Percentiles rank a stretch among this genome's conserved stretches.
These are phyloP conservation scores for Fusarium sp. DNA, from an alignment of 2,329 filamentous ascomycete species.

Conservation along the genomic window DNA sequence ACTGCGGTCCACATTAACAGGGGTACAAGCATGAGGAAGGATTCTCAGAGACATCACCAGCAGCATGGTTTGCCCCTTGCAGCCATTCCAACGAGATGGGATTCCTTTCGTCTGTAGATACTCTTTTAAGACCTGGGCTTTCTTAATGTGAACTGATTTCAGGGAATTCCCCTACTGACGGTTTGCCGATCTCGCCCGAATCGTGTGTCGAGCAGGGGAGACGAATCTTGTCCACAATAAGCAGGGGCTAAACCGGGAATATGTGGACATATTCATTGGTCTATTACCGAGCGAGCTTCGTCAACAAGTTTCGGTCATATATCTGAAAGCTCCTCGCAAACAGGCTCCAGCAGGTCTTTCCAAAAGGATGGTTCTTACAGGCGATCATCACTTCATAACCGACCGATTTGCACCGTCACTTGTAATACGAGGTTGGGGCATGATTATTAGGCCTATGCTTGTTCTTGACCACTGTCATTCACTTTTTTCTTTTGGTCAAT, in stretches of 20 bases:
- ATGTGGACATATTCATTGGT: not conserved
- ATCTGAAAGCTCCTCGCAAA: not conserved
- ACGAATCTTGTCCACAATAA: not conserved
- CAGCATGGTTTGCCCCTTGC: not conserved
- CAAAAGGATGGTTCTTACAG: not conserved
- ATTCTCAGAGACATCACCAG: not conserved
- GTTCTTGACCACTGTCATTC: not conserved
- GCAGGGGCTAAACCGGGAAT: not conserved
- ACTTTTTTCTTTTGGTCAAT: slow-evolving; percentile 4
- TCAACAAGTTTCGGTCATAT: not conserved
- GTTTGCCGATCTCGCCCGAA: slow-evolving; percentile 14
- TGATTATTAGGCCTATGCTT: not conserved
- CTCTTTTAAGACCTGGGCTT: not conserved
- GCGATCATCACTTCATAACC: not conserved
- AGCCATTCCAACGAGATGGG: slow-evolving; percentile 1
- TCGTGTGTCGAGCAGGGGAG: not conserved
- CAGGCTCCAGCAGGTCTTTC: not conserved
- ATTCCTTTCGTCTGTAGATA: not conserved
- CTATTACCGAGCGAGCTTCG: not conserved
- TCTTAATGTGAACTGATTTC: not conserved
- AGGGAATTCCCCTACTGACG: not conserved
- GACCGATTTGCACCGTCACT: not conserved
- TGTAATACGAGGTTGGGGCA: not conserved
- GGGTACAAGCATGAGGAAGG: not conserved
- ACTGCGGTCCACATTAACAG: not conserved